phyloP scores from a whole-genome alignment of 176 grass and related monocot species.

The Panicum miliaceum region DNA sequence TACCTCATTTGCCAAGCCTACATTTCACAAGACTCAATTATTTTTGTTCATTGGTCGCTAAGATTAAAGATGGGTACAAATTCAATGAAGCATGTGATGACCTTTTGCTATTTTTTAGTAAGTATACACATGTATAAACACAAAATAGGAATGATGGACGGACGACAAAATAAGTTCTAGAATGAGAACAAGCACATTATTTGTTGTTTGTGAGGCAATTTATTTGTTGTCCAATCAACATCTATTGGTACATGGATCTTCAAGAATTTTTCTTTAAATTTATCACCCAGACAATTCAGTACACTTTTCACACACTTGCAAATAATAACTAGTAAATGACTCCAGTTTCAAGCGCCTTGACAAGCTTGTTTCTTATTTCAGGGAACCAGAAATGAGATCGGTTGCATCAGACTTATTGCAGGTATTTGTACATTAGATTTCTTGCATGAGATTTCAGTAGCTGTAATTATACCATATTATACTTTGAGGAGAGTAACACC shows the following conservation, averaged over 20 bases:
- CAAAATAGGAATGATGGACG: background rate
- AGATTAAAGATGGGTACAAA: background rate
- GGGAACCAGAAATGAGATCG: conserved; percentile 52
- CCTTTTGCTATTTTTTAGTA: background rate
- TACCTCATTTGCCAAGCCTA: background rate
- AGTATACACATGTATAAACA: background rate
- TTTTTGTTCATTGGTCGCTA: no score
- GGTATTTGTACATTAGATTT: conserved; percentile 34
- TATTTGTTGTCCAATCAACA: background rate
- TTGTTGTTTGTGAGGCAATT: background rate
- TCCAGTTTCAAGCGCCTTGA: conserved; percentile 15
- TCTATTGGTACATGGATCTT: background rate
- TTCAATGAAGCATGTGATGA: background rate
- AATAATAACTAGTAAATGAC: conserved; percentile 14
- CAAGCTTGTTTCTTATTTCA: conserved; percentile 25
- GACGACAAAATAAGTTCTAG: background rate
- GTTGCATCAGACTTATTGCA: conserved; percentile 49
- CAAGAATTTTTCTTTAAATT: background rate
- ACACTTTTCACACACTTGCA: background rate
- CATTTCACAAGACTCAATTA: no score
- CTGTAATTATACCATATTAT: conserved; percentile 3
- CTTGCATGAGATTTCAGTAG: background rate
- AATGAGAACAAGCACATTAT: background rate
- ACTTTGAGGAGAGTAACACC: conserved; percentile 26
- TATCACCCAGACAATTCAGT: background rate